Evolutionary conservation across 176 grass and related monocot species (phyloP).

Genomic region (Aegilops sharonensis): DNA sequence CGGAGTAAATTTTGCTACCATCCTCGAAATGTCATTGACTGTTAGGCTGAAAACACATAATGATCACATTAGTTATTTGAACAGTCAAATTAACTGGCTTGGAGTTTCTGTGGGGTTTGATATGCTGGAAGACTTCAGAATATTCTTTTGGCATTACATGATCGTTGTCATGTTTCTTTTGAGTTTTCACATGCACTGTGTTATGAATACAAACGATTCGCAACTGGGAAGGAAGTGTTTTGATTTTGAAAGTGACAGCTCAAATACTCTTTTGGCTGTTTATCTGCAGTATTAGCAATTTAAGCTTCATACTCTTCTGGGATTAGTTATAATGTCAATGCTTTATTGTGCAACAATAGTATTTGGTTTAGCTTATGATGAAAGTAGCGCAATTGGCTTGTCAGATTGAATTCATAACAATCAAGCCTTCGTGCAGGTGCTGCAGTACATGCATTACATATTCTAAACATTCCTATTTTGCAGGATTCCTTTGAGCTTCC

Average conservation of each 20-base stretch:
- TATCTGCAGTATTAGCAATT: background rate
- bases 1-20: background rate
- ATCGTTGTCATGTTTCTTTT: background rate
- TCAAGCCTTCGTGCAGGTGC: background rate
- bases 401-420: background rate
- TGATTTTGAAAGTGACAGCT: background rate
- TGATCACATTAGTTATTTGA: background rate
- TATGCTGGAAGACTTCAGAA: background rate
- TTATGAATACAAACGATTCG: background rate
- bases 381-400: background rate
- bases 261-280: constrained; percentile 1
- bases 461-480: too few relatives aligned
- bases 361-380: constrained; percentile 6
- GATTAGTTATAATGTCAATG: background rate
- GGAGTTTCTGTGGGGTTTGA: background rate
- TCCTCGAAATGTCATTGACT: constrained; percentile 3
- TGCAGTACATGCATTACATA: background rate
- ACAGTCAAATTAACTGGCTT: background rate
- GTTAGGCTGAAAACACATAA: background rate
- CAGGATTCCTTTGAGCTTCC: too few relatives aligned
- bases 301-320: background rate
- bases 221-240: background rate
- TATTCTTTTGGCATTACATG: background rate
- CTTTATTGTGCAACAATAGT: background rate
- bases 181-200: background rate